Conservation (phyloP, 179 eudicot genomes). For the Beta corolliflora region DNA sequence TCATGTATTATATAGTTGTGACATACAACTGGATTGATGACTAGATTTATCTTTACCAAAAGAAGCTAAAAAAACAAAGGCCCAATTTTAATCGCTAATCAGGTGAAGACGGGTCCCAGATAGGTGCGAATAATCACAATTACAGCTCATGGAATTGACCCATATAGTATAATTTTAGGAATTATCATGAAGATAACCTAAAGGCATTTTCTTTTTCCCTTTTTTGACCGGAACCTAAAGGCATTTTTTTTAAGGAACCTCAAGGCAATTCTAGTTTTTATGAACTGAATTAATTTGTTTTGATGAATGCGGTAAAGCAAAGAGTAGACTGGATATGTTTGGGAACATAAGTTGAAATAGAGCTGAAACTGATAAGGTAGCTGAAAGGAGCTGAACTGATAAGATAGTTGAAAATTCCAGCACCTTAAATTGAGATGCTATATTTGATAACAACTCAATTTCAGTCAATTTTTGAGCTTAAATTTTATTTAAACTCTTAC, state of each 20-base stretch:
- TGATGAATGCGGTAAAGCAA: conserved; percentile 1
- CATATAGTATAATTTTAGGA: not conserved
- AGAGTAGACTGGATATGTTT: not conserved
- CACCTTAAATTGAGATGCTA: too few relatives aligned
- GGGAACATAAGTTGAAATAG: too few relatives aligned
- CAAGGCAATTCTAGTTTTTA: not conserved
- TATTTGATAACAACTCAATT: too few relatives aligned
- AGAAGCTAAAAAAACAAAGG: conserved; percentile 7
- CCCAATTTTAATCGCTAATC: conserved; percentile 11
- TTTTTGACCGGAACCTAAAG: too few relatives aligned
- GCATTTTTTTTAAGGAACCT: too few relatives aligned
- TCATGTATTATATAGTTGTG: not conserved
- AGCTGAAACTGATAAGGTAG: too few relatives aligned
- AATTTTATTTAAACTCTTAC: too few relatives aligned
- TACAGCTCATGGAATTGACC: conserved; percentile 16
- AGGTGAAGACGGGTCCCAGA: conserved; percentile 5
- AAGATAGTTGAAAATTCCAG: too few relatives aligned
- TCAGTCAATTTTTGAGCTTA: too few relatives aligned
- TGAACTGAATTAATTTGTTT: not conserved
- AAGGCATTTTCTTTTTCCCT: too few relatives aligned
- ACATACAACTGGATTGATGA: conserved; percentile 2
- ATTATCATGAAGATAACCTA: not conserved
- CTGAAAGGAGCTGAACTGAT: too few relatives aligned
- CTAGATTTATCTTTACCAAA: conserved; percentile 8
- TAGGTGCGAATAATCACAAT: conserved; percentile 10